Base-by-base conservation (phyloP, 129 eudicot species). In the Gnaphalium uliginosum region DNA sequence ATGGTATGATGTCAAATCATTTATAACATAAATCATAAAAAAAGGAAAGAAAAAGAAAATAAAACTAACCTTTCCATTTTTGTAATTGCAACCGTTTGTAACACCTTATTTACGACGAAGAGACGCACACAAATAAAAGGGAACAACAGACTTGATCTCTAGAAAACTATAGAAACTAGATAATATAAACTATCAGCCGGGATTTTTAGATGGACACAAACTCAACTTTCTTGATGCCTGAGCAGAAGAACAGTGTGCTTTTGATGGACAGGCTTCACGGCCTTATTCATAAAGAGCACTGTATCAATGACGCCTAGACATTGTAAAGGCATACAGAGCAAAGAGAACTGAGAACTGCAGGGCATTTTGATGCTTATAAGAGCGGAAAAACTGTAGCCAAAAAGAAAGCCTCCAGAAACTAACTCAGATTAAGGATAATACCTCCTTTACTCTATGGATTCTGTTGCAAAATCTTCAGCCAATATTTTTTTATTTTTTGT, bases 41-140 rank as follows among this genome's bases (percentile, higher is more conserved):
- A 46, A n/a, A n/a, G n/a, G 0, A 46, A 46, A 13, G 2, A 1
- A 0, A 46, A 30, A 61, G 17, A 24, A 25, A 11, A 29, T 63
- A 6, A 5, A 61, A 21, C 89, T 22, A 82, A 93, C 98, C 98
- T 93, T 72, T 93, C 98, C 98, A 93, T 93, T 80, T 74, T 82
- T 76, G 37, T 24, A 61, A 73, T 26, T 72, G 74, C 85, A 77
- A 73, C 88, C 66, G 86, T 84, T 61, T 63, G 85, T 69, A 79
- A 75, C 84, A 73, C 85, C 76, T 81, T 85, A 80, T 85, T 86
- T 76, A 80, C 72, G 78, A 71, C 61, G 60, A 77, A 79, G 72
- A 73, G 48, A 83, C 56, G 71, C 60, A 66, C 58, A 77, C 66
- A 73, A 65, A 65, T 69, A 79, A 72, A 78, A 79, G 69, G 79